Conservation (phyloP, 306 rosid genomes). For the Acmispon strigosus region DNA sequence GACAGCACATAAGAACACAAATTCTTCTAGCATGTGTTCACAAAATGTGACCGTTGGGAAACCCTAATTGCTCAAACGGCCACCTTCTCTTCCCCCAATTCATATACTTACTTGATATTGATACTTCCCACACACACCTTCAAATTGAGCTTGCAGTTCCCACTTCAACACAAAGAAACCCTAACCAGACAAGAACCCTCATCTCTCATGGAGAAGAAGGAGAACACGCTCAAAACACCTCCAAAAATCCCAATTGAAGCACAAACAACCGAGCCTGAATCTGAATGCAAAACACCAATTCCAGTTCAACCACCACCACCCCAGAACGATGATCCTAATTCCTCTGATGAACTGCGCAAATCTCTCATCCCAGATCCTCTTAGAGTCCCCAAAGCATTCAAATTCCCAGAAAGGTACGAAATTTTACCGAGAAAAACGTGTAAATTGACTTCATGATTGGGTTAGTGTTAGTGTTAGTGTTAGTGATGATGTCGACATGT, state of each 20-base stretch:
- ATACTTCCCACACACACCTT: too few relatives aligned
- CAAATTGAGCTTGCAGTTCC: not conserved
- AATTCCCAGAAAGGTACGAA: conserved; percentile 75
- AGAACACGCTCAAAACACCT: conserved; percentile 28
- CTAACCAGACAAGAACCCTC: not conserved
- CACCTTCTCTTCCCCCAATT: too few relatives aligned
- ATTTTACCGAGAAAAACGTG: not conserved
- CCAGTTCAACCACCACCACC: conserved; percentile 17
- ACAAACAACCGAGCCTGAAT: conserved; percentile 10
- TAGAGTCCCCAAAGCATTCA: conserved; percentile 73
- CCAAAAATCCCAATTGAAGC: conserved; percentile 32
- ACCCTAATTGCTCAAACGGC: too few relatives aligned
- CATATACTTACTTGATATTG: too few relatives aligned
- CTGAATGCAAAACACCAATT: conserved; percentile 42
- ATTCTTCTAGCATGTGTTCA: too few relatives aligned
- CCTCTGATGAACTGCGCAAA: conserved; percentile 45
- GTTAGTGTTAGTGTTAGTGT: too few relatives aligned
- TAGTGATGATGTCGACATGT: not conserved
- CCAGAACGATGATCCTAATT: conserved; percentile 15
- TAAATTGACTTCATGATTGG: not conserved
- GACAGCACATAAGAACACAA: too few relatives aligned
- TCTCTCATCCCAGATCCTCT: conserved; percentile 60
- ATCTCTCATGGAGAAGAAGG: conserved; percentile 43
- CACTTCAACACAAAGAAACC: not conserved
- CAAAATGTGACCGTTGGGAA: too few relatives aligned